Base-by-base conservation (phyloP, 257 asterid genomes). In the Cinchona pubescens region DNA sequence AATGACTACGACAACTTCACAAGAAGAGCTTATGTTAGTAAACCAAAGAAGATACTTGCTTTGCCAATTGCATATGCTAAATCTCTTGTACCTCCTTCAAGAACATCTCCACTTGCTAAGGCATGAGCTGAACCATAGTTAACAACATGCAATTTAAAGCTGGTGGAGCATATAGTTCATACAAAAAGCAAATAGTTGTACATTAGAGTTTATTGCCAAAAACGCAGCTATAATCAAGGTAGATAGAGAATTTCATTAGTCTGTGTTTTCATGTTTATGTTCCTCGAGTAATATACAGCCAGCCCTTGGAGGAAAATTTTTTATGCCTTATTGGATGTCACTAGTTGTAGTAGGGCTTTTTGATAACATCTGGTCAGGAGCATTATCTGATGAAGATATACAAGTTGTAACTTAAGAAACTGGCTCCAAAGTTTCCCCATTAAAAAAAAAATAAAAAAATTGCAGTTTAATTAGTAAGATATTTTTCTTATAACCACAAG, bases 1-100 rank as follows among this genome's bases (percentile, higher is more conserved):
- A 95, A 95, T 30, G 99, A 92, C 90, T 95, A 90, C 87, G 86
- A 95, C 93, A 95, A 91, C 46, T 95, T 95, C 90, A 92, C 96
- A 37, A 87, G 79, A 87, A 88, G 98, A 81, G 98, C 99, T 0
- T 95, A 87, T 68, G 99, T 95, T 56, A 81, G 92, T 83, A 92
- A 92, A 75, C 91, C 96, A 13, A 91, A 93, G 83, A 95, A 91
- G 96, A 80, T 95, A 25, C 67, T 92, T 12, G 82, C 98, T 5
- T 78, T 95, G 88, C 99, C 99, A 13, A 49, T 92, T 49, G 97
- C 99, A 45, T 95, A 88, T 86, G 97, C 94, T 5, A 92, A 91
- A 87, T 76, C 98, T 72, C 85, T 90, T 45, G 91, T 87, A 76
- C 87, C 96, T 77, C 96, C 96, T 4, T 81, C 96, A 46, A 83